Evolutionary conservation across 805 yeast species (phyloP).

Genomic region (Teunomyces pallodes): DNA sequence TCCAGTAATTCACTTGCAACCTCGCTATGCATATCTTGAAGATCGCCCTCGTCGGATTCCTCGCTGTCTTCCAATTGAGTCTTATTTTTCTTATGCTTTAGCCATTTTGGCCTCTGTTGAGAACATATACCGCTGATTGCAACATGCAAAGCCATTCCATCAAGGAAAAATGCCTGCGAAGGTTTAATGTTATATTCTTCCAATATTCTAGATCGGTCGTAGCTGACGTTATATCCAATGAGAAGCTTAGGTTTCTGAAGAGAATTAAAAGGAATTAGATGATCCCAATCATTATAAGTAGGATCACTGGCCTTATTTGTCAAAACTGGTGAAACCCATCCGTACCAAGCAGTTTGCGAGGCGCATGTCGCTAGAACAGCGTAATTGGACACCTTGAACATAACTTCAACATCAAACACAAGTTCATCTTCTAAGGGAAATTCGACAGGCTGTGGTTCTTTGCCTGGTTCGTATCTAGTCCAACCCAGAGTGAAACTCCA

Average conservation of each 20-base stretch:
- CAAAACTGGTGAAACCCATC: constrained; percentile 89
- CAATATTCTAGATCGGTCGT: constrained; percentile 79
- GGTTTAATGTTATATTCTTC: constrained; percentile 76
- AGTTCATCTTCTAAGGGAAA: constrained; percentile 71
- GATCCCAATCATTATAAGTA: constrained; percentile 42
- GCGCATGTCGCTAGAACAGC: constrained; percentile 82
- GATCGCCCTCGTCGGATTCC: constrained; percentile 18
- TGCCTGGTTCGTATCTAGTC: constrained; percentile 64
- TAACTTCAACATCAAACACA: constrained; percentile 86
- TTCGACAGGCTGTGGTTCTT: constrained; percentile 53
- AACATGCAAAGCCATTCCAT: constrained; percentile 90
- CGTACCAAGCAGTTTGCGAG: constrained; percentile 80
- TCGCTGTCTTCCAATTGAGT: constrained; percentile 15
- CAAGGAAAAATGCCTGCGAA: constrained; percentile 76
- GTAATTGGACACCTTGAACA: constrained; percentile 71
- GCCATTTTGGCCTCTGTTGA: constrained; percentile 79
- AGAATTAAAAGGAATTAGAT: constrained; percentile 74
- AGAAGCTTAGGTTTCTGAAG: constrained; percentile 50
- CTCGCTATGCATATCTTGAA: constrained; percentile 14
- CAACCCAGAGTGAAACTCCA: constrained; percentile 76
- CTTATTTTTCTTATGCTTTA: constrained; percentile 49
- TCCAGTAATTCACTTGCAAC: constrained; percentile 37
- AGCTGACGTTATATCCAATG: constrained; percentile 88
- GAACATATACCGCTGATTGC: constrained; percentile 92
- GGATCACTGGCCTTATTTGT: constrained; percentile 47